Evolutionary conservation across 140 eudicot species (phyloP), one percentile per base, ranked within the genome.

Genomic region (Cichorium intybus): DNA sequence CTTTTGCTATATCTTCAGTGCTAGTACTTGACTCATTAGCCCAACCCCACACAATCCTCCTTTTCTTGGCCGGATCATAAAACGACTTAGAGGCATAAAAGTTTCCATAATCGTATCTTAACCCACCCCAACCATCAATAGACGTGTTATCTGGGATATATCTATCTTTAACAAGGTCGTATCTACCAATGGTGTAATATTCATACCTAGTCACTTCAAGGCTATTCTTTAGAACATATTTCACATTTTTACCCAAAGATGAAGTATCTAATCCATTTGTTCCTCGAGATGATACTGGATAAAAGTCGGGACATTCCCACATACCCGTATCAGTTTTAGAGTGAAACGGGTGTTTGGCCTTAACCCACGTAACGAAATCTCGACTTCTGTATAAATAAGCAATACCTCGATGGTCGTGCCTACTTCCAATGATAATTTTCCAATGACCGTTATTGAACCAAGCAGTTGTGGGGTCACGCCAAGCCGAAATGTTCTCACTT

Each of bases 301-400:
- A 87, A 45, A 87, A 81, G 47, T 87, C 95, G 0, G 91, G 92
- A 11, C 95, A 87, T 64, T 87, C 95, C 88, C 88, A 84, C 66
- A 78, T 81, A 6, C 88, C 86, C 0, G 77, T 84, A 10, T 69
- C 78, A 1, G 49, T 49, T 1, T 43, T 48, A 17, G 74, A 66
- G 37, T 87, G 88, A 50, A 87, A 59, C 0, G 86, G 78, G 10
- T 87, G 78, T 24, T 84, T 77, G 5, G 82, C 77, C 62, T 66
- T 71, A 4, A 23, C 27, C 92, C 95, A 87, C 2, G 39, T 69
- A 20, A 56, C 48, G 21, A 87, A 87, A 64, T 87, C 92, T n/a
- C 33, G 59, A 15, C 95, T 87, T 24, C 75, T 60, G 21, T 84
- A 87, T 66, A 87, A 60, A 24, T 45, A 58, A n/a, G 88, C 72